Conservation (phyloP, 768 basidiomycete genomes). For the Punctularia strigosozonata region DNA sequence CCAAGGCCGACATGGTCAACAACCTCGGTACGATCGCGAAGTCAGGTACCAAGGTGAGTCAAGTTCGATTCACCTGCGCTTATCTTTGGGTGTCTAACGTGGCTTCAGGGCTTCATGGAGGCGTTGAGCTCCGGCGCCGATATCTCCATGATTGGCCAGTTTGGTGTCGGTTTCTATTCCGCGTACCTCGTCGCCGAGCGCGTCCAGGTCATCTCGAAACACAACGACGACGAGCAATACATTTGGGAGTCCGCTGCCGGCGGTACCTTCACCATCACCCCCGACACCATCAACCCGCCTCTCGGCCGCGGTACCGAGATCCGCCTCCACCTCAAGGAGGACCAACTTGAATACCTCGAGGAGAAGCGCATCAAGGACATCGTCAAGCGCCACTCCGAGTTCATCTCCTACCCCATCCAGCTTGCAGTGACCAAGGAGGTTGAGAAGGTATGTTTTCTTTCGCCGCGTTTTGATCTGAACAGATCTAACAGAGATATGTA, state of each 20-base stretch:
- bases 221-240: constrained; percentile 99
- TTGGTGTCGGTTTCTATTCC: constrained; percentile 99
- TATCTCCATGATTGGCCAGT: constrained; percentile 96
- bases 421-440: constrained; percentile 98
- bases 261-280: constrained; percentile 98
- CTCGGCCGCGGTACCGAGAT: constrained; percentile 92
- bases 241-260: constrained; percentile 99
- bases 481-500: too few relatives aligned
- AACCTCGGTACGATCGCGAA: constrained; percentile 95
- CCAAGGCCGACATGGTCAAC: constrained; percentile 99
- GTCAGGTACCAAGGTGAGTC: constrained; percentile 75
- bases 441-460: constrained; percentile 72
- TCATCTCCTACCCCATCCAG: constrained; percentile 99
- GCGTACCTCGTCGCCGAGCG: constrained; percentile 98
- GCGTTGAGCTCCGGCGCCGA: constrained; percentile 83
- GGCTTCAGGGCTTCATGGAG: constrained; percentile 94
- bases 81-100: constrained; percentile 1
- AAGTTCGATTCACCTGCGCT: constrained; percentile 8
- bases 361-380: constrained; percentile 99
- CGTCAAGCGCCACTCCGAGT: constrained; percentile 99
- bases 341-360: constrained; percentile 97
- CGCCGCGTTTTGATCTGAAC: too few relatives aligned
- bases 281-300: constrained; percentile 78
- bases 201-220: constrained; percentile 97
- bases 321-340: constrained; percentile 91